A percentile compares a stretch with the other conserved stretches of the same genome.
Evolutionary conservation across 352 stramenopile species (phyloP).

Genomic region (Peronospora farinosa): DNA sequence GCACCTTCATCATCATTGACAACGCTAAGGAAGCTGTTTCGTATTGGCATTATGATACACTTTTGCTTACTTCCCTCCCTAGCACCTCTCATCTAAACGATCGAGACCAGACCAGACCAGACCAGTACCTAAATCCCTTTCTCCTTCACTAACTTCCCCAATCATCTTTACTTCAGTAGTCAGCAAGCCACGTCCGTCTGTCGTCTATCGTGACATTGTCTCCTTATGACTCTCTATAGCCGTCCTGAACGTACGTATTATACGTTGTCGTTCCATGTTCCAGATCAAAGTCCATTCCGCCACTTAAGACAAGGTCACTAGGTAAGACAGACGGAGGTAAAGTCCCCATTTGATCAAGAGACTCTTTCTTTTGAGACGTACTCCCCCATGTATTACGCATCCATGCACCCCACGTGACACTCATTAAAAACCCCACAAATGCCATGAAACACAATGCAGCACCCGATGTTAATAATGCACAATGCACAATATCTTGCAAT

Average conservation of each 20-base stretch:
- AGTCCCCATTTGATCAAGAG: slow-evolving; percentile 3
- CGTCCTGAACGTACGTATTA: slow-evolving; percentile 24
- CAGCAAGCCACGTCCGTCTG: no score
- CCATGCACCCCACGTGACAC: slow-evolving; percentile 55
- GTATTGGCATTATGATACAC: slow-evolving; percentile 25
- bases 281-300: slow-evolving; percentile 18
- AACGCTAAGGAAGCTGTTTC: slow-evolving; percentile 11
- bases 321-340: not conserved
- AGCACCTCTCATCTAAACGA: not conserved
- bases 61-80: slow-evolving; percentile 14
- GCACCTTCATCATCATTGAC: not conserved
- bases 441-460: slow-evolving; percentile 52
- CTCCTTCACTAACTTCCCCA: not conserved
- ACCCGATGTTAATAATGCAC: slow-evolving; percentile 37
- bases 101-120: no score
- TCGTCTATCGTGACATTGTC: not conserved
- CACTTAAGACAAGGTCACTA: slow-evolving; percentile 14
- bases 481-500: slow-evolving; percentile 39
- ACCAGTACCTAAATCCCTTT: not conserved
- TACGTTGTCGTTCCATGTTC: slow-evolving; percentile 24
- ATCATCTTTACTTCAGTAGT: not conserved
- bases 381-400: slow-evolving; percentile 35
- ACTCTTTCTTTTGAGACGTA: slow-evolving; percentile 16
- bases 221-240: slow-evolving; percentile 12
- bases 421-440: slow-evolving; percentile 55